phyloP scores from a whole-genome alignment of 2,329 filamentous ascomycete species.

The Chrysoporthe puriensis region DNA sequence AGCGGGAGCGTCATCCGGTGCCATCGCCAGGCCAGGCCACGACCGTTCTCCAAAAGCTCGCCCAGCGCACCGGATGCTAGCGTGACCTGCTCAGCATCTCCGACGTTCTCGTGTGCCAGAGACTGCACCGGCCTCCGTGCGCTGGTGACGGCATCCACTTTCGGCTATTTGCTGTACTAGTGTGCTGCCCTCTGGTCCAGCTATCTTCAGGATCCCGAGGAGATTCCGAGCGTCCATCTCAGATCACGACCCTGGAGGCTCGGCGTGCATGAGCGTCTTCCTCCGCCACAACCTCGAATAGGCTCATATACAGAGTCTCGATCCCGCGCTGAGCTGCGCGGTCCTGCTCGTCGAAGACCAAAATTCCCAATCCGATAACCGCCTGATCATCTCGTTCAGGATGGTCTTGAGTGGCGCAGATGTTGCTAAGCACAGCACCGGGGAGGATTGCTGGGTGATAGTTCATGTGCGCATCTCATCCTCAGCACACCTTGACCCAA shows the following conservation, averaged over 20 bases:
- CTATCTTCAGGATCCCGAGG: neutral
- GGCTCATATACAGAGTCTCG: neutral
- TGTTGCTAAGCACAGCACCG: conserved; percentile 72
- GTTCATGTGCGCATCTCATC: conserved; percentile 63
- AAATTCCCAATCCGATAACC: neutral
- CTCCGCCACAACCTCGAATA: neutral
- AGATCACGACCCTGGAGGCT: neutral
- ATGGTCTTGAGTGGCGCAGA: conserved; percentile 56
- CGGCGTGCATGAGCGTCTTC: neutral
- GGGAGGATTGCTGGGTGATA: conserved; percentile 90
- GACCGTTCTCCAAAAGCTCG: neutral
- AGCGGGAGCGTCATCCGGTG: neutral
- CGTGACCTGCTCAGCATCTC: neutral
- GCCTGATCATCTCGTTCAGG: conserved; percentile 22
- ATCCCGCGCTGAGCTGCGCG: neutral
- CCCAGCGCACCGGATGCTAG: too few relatives aligned
- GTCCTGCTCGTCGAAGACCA: neutral
- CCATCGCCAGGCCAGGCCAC: neutral
- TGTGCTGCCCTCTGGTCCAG: neutral
- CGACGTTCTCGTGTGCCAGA: neutral
- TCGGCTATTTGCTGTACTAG: neutral
- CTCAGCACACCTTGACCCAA: neutral
- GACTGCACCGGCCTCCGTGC: neutral
- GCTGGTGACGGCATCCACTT: conserved; percentile 24
- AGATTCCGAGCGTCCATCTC: neutral